Evolutionary conservation across 148 eudicot genomes (phyloP).

Genomic region (Drosera capensis): DNA sequence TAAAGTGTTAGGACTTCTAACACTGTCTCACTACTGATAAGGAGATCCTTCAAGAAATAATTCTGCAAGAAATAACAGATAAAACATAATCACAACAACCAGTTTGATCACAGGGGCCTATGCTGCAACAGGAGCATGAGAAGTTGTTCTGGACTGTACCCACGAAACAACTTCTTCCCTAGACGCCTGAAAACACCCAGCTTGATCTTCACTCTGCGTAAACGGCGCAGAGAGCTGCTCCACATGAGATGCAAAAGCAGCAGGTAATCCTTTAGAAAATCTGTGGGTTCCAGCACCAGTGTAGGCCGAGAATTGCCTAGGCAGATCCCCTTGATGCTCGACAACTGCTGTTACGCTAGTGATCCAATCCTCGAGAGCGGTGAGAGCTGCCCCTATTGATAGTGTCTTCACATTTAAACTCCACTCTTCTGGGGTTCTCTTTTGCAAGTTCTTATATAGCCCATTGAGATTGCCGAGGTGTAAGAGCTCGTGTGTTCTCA

Average conservation of each 20-base stretch:
- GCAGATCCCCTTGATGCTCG: conserved; percentile 48
- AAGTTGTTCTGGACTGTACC: conserved; percentile 35
- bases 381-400: conserved; percentile 83
- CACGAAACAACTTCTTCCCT: conserved; percentile 64
- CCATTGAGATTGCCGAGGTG: conserved; percentile 59
- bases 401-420: conserved; percentile 67
- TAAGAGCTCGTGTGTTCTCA: conserved; percentile 84
- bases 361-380: conserved; percentile 98
- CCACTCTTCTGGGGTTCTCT: conserved; percentile 77
- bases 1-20: no score
- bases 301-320: conserved; percentile 50
- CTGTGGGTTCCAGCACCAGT: conserved; percentile 96
- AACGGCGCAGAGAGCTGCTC: conserved; percentile 62
- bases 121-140: conserved; percentile 19
- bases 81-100: no score
- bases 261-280: conserved; percentile 64
- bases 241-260: conserved; percentile 68
- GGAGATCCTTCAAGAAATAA: no score
- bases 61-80: no score
- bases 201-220: conserved; percentile 46
- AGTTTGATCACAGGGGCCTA: no score
- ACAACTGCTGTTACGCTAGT: conserved; percentile 42
- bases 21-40: no score
- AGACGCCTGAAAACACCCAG: conserved; percentile 63
- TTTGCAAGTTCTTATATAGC: conserved; percentile 75